Conservation (phyloP, 31 red algal genomes). For the Odonthalia washingtoniensis region DNA sequence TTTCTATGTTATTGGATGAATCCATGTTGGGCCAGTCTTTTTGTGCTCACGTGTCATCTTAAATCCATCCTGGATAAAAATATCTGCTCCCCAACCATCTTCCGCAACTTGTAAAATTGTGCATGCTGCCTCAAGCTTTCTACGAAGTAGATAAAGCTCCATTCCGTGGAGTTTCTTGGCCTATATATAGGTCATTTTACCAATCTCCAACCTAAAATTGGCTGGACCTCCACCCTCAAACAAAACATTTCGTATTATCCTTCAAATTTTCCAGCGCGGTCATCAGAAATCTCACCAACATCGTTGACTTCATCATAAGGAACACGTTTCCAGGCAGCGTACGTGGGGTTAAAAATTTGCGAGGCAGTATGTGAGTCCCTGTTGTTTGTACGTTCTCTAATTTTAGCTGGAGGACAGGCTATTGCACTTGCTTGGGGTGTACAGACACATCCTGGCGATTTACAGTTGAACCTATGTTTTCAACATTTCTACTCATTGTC, state of each 20-base stretch:
- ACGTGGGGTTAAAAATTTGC: conserved; percentile 3
- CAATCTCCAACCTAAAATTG: not conserved
- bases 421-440: too few relatives aligned
- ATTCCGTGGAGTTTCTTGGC: not conserved
- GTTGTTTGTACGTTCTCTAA: too few relatives aligned
- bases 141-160: not conserved
- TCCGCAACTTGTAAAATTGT: conserved; percentile 18
- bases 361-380: conserved; percentile 9
- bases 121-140: conserved; percentile 21
- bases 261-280: not conserved
- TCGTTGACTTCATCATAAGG: not conserved
- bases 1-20: not conserved
- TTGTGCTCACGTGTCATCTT: not conserved
- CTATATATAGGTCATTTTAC: not conserved
- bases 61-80: not conserved
- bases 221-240: not conserved
- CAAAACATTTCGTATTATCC: conserved; percentile 1
- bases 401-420: too few relatives aligned
- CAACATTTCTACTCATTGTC: too few relatives aligned
- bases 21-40: conserved; percentile 6
- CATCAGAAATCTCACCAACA: not conserved
- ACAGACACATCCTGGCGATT: too few relatives aligned
- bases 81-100: conserved; percentile 10
- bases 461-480: too few relatives aligned
- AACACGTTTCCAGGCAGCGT: conserved; percentile 8